Evolutionary conservation across 192 early-diverging fungal species (phyloP), one percentile per base, ranked within the genome.

Genomic region (Coemansia nantahalensis): DNA sequence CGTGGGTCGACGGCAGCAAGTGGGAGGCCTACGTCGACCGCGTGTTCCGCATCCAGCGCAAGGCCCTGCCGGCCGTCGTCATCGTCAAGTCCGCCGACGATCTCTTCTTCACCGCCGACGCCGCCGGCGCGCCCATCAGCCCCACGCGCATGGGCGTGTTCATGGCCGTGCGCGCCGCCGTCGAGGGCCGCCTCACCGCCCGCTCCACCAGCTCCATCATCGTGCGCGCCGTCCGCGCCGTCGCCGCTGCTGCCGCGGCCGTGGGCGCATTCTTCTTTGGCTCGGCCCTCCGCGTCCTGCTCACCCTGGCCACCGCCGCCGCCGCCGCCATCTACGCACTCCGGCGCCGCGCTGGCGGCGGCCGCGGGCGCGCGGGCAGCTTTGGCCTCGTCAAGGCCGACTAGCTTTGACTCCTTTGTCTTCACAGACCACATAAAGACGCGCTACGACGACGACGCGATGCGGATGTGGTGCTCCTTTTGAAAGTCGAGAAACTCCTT

Each of bases 401-500:
- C 45, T 76, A 65, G 48, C 34, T 19, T 6, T 28, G 2, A 6
- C 42, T 31, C 4, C 14, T 42, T 37, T 30, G 16, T 40, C 54
- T 42, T 36, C 34, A 14, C 11, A 30, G 19, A 8, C 12, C 16
- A 17, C 16, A 23, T 12, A 22, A 5, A 6, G 19, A 8, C 12
- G 7, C 21, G 4, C 26, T 30, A 21, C 5, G 13, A 50, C 26
- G 72, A 37, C 10, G 67, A 52, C 24, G 68, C 75, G 34, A 89
- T 78, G 45, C 83, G 86, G 51, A 97, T 94, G 55, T 90, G 89
- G 71, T 91, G 81, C 61, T 93, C 90, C 69, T 93, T 89, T 62
- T 93, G 90, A 60, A 87, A 95, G 17, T 85, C 90, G 36, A 79
- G 56, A 65, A 95, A 85, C 52, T 93, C 91, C 41, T 90, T 82